Evolutionary conservation across 208 protist species (phyloP), one percentile per base, ranked within the genome.

Genomic region (Strigomonas oncopelti): DNA sequence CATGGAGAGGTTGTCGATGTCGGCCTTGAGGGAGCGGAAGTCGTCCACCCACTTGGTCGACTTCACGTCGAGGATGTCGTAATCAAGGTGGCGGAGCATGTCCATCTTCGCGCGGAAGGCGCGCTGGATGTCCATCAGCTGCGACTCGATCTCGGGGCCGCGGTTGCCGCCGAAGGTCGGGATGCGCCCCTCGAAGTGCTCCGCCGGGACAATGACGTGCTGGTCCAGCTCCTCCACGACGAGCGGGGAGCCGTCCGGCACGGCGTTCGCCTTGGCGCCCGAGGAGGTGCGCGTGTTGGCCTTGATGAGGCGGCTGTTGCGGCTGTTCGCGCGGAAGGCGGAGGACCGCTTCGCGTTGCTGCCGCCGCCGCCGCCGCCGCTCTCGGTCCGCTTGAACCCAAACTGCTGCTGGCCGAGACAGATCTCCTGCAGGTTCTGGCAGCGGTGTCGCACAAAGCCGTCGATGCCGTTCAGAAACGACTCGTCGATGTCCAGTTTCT

Each of bases 61-160:
- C 81, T 98, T 99, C 38, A 99, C 97, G 70, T 99, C 97, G 53
- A 99, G 88, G 65, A 99, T 97, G 74, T 97, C 84, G 74, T 98
- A 98, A 36, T 95, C 83, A 46, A 99, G 81, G 59, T 86, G 72
- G 14, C 88, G 87, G 32, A 99, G 85, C 61, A 85, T 73, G 56
- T 91, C 83, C 77, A 98, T 94, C 80, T 96, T 94, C 11, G 81
- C 64, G 68, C 96, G 90, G 75, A 98, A 98, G 63, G 88, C 79
- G 27, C 84, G 86, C 85, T 98, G 96, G 68, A 99, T 98, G 64
- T 98, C 95, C 42, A 92, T 58, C 16, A 99, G 85, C 75, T 91
- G 91, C 54, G 94, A 93, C 75, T 95, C 91, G 48, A 98, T 96
- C 77, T 98, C 94, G n/a, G 91, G 88, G 9, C 97, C 98, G 48